Base-by-base conservation (phyloP, 495 filamentous ascomycete species). In the Massariosphaeria phaeospora region DNA sequence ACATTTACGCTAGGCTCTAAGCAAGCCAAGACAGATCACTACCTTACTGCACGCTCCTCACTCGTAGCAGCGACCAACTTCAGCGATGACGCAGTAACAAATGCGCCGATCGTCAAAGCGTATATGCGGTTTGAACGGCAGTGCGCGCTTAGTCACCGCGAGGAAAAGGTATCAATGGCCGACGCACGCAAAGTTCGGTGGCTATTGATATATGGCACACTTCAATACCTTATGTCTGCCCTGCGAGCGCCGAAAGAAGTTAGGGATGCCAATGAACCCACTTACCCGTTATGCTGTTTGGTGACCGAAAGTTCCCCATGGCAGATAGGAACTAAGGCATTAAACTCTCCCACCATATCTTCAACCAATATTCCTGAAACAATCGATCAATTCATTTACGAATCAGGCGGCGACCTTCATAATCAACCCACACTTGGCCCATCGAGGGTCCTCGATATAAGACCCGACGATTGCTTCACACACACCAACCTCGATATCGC, bases 191-290 rank as follows among this genome's bases (percentile, higher is more conserved):
- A 70, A 57, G 66, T 73, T 17, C 80, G 86, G 44, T 90, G 86
- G 86, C 70, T 87, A 2, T 68, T 89, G 11, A 76, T 89, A 31
- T 90, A 90, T 65, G 79, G 81, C 27, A 72, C 84, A 12, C 69
- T 90, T 17, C 86, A 90, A 66, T 68, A 70, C 54, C 64, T 73
- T 17, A 59, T 65, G 18, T 70, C 68, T 13, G 60, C 69, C 9
- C 62, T 58, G 2, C 63, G 64, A 18, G 70, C 67, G 0, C 70
- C 70, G 12, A 58, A 59, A 33, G 69, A 70, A 52, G 68, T 72
- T 17, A 56, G 65, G 13, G 66, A 70, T 26, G 56, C 65, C 9
- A 65, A 68, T 27, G 46, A 27, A 0, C 36, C 67, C 10, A 41
- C 36, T 4, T 73, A 73, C 43, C 68, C 68, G 11, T 56, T 73